Percentiles rank a stretch among this genome's conserved stretches.
phyloP scores from a whole-genome alignment of 306 rosid species.

The Trifolium subterraneum region DNA sequence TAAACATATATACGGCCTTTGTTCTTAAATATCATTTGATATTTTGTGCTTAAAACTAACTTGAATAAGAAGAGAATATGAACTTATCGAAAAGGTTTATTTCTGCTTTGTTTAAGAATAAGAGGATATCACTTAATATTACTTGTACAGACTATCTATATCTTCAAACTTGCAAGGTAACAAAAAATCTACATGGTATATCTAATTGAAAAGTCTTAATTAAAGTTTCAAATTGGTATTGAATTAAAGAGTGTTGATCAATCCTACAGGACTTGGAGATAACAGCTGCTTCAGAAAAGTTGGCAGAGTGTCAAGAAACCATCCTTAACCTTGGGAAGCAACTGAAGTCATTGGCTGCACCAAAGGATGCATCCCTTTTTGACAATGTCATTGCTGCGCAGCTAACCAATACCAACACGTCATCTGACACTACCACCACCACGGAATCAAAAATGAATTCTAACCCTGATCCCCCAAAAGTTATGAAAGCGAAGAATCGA shows the following conservation, averaged over 20 bases:
- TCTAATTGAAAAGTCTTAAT: too few relatives aligned
- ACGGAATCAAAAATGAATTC: slow-evolving; percentile 19
- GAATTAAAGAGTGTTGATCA: slow-evolving; percentile 32
- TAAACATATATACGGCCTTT: neutral
- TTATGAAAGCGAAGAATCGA: slow-evolving; percentile 48
- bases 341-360: slow-evolving; percentile 77
- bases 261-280: slow-evolving; percentile 82
- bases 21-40: too few relatives aligned
- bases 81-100: too few relatives aligned
- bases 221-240: neutral
- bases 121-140: too few relatives aligned
- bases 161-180: too few relatives aligned
- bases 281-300: slow-evolving; percentile 88
- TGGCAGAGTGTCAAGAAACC: slow-evolving; percentile 96
- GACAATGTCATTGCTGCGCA: slow-evolving; percentile 56
- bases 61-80: too few relatives aligned
- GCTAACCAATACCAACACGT: slow-evolving; percentile 11
- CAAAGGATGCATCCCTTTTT: slow-evolving; percentile 68
- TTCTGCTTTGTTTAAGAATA: too few relatives aligned
- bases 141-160: too few relatives aligned
- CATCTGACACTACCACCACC: neutral
- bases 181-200: too few relatives aligned
- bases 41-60: too few relatives aligned
- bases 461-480: slow-evolving; percentile 37
- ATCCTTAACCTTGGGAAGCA: slow-evolving; percentile 89